Evolutionary conservation across 2,329 filamentous ascomycete genomes (phyloP).

Genomic region (Madurella mycetomatis): DNA sequence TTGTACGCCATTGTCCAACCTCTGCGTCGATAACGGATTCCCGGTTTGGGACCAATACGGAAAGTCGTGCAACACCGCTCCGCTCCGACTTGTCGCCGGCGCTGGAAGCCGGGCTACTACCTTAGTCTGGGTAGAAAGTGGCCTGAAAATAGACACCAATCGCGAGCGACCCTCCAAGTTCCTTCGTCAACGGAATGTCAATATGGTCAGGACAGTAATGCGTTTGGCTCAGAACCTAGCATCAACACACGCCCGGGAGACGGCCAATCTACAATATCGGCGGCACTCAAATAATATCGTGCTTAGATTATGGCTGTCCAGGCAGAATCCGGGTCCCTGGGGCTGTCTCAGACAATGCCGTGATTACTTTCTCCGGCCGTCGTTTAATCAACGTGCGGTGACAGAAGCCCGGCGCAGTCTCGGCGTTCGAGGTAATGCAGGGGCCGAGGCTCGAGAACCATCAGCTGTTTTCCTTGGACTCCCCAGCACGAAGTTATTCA

Average conservation of each 20-base stretch:
- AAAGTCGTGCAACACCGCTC: slow-evolving; percentile 11
- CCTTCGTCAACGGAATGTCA: background rate
- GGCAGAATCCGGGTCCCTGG: background rate
- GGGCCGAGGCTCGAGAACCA: too few species aligned
- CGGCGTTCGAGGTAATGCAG: too few species aligned
- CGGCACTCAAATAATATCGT: background rate
- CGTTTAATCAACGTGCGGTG: too few species aligned
- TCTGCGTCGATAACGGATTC: slow-evolving; percentile 1
- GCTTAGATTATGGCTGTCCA: background rate
- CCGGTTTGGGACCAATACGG: slow-evolving; percentile 13
- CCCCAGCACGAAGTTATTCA: too few species aligned
- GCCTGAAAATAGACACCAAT: slow-evolving; percentile 23
- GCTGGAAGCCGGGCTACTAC: slow-evolving; percentile 9
- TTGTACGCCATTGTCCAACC: background rate
- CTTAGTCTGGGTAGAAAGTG: slow-evolving; percentile 5
- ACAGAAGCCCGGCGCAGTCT: too few species aligned
- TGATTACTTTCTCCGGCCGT: background rate
- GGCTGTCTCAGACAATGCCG: background rate
- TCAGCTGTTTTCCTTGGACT: too few species aligned
- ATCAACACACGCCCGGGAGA: background rate
- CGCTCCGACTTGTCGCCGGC: slow-evolving; percentile 15
- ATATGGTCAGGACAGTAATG: background rate
- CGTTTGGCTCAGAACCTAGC: background rate
- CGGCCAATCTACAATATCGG: background rate
- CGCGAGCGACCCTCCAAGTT: background rate